Evolutionary conservation across 345 rosid species (phyloP).

Genomic region (Brassica incana): DNA sequence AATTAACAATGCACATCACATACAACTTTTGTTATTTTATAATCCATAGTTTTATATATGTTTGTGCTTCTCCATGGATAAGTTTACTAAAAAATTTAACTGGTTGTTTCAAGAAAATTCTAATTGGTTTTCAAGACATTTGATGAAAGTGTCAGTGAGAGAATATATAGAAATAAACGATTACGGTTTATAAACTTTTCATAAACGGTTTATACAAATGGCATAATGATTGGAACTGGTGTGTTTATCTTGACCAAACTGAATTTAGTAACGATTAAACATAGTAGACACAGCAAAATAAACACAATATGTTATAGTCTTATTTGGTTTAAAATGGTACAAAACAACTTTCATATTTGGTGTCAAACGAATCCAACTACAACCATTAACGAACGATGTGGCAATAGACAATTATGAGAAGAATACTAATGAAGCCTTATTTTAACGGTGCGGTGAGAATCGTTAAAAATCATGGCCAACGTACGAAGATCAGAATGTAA

Average conservation of each 20-base stretch:
- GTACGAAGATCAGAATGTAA: background rate
- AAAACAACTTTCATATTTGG: background rate
- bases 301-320: background rate
- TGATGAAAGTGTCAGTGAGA: background rate
- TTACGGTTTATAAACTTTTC: background rate
- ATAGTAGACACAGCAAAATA: background rate
- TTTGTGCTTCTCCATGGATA: background rate
- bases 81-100: background rate
- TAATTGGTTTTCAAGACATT: background rate
- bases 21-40: background rate
- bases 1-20: background rate
- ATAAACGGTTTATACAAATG: background rate
- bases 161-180: background rate
- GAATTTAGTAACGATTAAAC: background rate
- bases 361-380: background rate
- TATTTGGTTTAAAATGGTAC: background rate
- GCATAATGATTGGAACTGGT: background rate
- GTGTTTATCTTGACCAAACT: background rate
- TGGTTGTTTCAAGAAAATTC: background rate
- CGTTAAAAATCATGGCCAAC: background rate
- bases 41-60: background rate
- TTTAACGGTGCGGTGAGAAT: background rate
- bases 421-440: background rate
- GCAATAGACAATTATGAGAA: background rate
- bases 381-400: background rate